These are phyloP conservation scores for Glycine latifolia DNA, from an alignment of 306 rosid genomes.

Conservation along the genomic window DNA sequence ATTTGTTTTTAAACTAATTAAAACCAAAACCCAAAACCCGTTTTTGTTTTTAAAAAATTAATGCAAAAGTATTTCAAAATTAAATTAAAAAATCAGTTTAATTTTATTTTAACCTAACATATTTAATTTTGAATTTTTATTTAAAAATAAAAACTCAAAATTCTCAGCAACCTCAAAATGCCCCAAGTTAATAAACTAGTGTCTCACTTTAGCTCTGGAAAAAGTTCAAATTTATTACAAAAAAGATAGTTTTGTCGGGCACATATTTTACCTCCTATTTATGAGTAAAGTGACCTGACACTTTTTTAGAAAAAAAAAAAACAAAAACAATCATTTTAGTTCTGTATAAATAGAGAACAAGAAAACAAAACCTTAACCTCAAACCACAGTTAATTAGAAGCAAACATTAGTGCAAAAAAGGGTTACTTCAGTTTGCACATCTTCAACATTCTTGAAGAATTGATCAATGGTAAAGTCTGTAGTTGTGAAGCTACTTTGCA, in stretches of 20 bases:
- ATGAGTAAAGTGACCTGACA: not conserved
- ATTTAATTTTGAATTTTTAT: not conserved
- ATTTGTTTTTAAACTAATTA: too few relatives aligned
- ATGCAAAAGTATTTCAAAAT: too few relatives aligned
- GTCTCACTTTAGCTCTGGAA: not conserved
- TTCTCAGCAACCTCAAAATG: not conserved
- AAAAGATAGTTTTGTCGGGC: not conserved
- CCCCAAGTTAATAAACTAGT: not conserved
- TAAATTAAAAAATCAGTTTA: too few relatives aligned
- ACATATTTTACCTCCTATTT: not conserved
- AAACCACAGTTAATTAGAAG: not conserved
- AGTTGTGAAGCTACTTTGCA: conserved; percentile 18
- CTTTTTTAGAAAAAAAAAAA: not conserved
- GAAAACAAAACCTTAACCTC: not conserved
- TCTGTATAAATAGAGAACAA: not conserved
- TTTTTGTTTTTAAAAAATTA: too few relatives aligned
- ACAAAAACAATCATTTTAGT: not conserved
- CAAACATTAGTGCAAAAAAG: not conserved
- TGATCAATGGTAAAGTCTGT: conserved; percentile 42
- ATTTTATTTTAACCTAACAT: too few relatives aligned
- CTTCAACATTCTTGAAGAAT: not conserved
- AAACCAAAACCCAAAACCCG: too few relatives aligned
- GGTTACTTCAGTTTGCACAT: not conserved
- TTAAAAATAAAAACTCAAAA: not conserved
- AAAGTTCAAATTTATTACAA: not conserved